Percentiles rank a stretch among this genome's conserved stretches.
Conservation (phyloP, 805 yeast genomes). For the Nakazawaea holstii region DNA sequence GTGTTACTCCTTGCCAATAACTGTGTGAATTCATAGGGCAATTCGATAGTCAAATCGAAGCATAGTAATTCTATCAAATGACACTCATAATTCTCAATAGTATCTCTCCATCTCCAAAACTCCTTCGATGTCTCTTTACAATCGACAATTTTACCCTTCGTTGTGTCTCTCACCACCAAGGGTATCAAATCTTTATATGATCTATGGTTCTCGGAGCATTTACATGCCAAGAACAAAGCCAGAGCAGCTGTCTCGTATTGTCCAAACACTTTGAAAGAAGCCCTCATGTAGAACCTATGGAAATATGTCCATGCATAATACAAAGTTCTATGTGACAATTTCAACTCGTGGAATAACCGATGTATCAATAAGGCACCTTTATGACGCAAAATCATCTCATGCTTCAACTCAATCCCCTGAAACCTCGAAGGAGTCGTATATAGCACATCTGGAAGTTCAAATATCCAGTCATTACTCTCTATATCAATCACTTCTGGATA, state of each 20-base stretch:
- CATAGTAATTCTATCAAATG: constrained; percentile 37
- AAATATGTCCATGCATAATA: constrained; percentile 42
- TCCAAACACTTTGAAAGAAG: constrained; percentile 35
- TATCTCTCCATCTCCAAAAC: constrained; percentile 47
- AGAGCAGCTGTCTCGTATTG: constrained; percentile 48
- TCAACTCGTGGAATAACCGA: constrained; percentile 35
- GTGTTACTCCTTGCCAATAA: background rate
- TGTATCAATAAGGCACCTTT: constrained; percentile 45
- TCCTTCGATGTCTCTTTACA: constrained; percentile 41
- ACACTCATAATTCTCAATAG: constrained; percentile 39
- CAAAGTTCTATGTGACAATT: constrained; percentile 41
- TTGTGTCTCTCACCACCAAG: constrained; percentile 43
- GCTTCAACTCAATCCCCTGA: constrained; percentile 26
- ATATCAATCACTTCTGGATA: constrained; percentile 25
- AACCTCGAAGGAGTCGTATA: constrained; percentile 28
- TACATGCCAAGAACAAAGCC: constrained; percentile 45
- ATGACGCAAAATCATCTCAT: constrained; percentile 36
- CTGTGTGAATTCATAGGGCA: constrained; percentile 28
- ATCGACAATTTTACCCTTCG: constrained; percentile 30
- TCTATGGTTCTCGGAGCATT: constrained; percentile 47
- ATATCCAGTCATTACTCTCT: constrained; percentile 21
- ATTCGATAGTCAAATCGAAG: constrained; percentile 40
- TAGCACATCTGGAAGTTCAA: constrained; percentile 19
- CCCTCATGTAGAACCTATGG: constrained; percentile 48
- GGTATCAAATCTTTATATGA: constrained; percentile 41